Conservation (phyloP, 805 yeast species). For the Nadsonia fulvescens region DNA sequence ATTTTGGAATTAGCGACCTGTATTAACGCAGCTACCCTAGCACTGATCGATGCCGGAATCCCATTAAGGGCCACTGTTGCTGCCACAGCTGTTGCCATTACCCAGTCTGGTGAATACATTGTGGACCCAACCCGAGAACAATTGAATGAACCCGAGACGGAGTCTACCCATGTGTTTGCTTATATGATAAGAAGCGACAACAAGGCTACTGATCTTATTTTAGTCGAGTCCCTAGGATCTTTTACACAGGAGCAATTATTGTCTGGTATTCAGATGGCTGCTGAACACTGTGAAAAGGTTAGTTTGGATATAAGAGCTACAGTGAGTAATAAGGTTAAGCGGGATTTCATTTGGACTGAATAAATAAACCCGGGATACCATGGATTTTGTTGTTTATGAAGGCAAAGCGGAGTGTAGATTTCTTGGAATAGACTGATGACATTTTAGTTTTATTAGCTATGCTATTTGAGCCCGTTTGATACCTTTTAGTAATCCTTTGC, state of each 20-base stretch:
- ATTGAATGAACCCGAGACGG: conserved; percentile 21
- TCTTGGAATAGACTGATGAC: conserved; percentile 1
- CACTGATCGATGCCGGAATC: conserved; percentile 66
- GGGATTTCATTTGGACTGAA: conserved; percentile 42
- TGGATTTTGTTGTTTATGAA: conserved; percentile 1
- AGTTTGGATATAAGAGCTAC: conserved; percentile 29
- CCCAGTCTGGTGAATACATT: conserved; percentile 13
- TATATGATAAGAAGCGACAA: conserved; percentile 34
- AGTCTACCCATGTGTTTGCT: conserved; percentile 50
- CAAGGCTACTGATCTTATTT: conserved; percentile 40
- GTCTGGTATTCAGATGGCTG: conserved; percentile 33
- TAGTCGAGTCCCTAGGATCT: conserved; percentile 58
- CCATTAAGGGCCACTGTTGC: conserved; percentile 47
- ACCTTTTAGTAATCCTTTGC: too few species aligned
- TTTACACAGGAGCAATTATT: conserved; percentile 42
- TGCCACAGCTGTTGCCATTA: conserved; percentile 31
- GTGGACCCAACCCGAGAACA: conserved; percentile 30
- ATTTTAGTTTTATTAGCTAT: too few species aligned
- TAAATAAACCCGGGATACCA: background rate
- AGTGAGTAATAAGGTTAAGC: conserved; percentile 28
- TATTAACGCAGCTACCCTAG: conserved; percentile 55
- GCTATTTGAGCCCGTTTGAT: too few species aligned
- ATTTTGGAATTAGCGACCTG: conserved; percentile 45
- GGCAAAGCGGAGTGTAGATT: background rate
- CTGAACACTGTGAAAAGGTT: conserved; percentile 26